These are phyloP conservation scores for Trichoderma pleuroti DNA, from an alignment of 2,329 filamentous ascomycete species.

Conservation along the genomic window DNA sequence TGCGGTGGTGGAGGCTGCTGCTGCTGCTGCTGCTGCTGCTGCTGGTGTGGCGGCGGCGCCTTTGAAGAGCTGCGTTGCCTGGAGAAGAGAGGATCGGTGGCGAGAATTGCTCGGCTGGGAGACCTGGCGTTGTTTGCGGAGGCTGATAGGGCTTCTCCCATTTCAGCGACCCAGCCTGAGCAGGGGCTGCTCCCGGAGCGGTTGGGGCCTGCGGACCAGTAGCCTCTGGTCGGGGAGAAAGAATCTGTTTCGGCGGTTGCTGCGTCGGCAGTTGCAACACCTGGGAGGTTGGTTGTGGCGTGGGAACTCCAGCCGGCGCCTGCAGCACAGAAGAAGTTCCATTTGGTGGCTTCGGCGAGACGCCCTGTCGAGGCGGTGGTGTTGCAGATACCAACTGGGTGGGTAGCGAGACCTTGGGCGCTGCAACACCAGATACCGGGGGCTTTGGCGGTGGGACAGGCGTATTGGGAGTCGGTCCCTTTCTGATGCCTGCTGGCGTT, in stretches of 20 bases:
- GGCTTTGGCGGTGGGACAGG: constrained; percentile 37
- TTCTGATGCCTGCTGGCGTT: constrained; percentile 27
- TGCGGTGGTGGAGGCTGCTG: constrained; percentile 24
- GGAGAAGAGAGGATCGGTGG: constrained; percentile 26
- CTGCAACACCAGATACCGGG: constrained; percentile 23
- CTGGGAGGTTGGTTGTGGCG: constrained; percentile 29
- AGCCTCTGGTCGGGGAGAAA: constrained; percentile 35
- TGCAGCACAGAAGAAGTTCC: constrained; percentile 36
- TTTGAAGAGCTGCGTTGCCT: constrained; percentile 24
- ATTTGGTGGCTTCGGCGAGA: constrained; percentile 31
- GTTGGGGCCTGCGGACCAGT: constrained; percentile 28
- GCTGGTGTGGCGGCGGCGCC: constrained; percentile 23
- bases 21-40: constrained; percentile 24
- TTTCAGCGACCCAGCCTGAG: constrained; percentile 32
- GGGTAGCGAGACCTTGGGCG: constrained; percentile 29
- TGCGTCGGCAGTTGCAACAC: constrained; percentile 33
- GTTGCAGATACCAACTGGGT: constrained; percentile 29
- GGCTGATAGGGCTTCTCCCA: constrained; percentile 44
- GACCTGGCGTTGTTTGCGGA: constrained; percentile 27
- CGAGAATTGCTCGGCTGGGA: constrained; percentile 25
- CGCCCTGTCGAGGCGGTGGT: constrained; percentile 29
- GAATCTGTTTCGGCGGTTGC: constrained; percentile 30
- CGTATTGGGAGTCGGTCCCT: constrained; percentile 31
- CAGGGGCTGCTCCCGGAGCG: constrained; percentile 24
- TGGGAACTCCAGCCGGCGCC: constrained; percentile 32